These are phyloP conservation scores for Austroboletus eburneus DNA, from an alignment of 768 basidiomycete genomes.

Conservation along the genomic window DNA sequence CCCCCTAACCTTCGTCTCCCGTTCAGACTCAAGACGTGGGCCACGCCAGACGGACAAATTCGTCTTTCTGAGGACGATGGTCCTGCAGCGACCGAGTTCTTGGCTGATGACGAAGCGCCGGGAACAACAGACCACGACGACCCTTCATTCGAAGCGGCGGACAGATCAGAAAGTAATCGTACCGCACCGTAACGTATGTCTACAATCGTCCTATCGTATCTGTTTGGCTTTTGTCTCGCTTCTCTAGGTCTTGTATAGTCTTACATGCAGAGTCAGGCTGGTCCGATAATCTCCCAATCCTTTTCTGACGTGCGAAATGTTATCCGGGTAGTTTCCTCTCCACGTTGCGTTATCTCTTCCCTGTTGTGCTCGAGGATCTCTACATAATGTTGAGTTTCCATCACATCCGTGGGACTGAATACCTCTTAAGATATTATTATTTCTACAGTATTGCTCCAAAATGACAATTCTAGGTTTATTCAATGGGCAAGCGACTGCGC, in stretches of 20 bases:
- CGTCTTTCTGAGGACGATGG: conserved; percentile 69
- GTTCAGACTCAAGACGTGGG: conserved; percentile 58
- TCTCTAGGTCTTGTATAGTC: not conserved
- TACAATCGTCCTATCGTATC: not conserved
- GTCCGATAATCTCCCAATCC: not conserved
- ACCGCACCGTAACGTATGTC: conserved; percentile 1
- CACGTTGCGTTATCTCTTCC: too few species aligned
- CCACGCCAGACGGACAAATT: conserved; percentile 51
- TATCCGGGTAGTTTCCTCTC: too few species aligned
- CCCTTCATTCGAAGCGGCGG: conserved; percentile 16
- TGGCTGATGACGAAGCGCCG: conserved; percentile 51
- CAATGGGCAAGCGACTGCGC: not conserved
- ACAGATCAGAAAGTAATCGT: conserved; percentile 3
- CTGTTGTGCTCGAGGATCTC: too few species aligned
- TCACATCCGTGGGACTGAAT: too few species aligned
- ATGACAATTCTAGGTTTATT: conserved; percentile 2
- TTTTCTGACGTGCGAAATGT: conserved; percentile 4
- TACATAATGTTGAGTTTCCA: too few species aligned
- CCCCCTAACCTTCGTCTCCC: not conserved
- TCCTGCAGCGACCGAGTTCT: conserved; percentile 62
- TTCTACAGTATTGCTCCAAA: too few species aligned
- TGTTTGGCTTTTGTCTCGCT: not conserved
- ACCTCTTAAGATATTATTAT: too few species aligned
- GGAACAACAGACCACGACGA: conserved; percentile 34
- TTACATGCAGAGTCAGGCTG: not conserved